phyloP scores from a whole-genome alignment of 306 rosid genomes.

The Neltuma alba region DNA sequence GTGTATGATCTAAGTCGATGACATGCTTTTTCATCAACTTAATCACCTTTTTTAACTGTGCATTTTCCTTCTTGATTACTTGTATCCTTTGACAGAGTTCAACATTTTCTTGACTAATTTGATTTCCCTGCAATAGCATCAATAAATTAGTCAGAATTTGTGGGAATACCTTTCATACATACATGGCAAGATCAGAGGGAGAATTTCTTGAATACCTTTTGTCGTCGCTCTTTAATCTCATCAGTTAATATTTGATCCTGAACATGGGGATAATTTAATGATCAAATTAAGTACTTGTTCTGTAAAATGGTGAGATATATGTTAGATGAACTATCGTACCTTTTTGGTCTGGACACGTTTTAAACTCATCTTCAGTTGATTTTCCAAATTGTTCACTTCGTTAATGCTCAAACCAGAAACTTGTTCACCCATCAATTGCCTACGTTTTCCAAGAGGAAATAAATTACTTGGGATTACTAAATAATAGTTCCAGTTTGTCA shows the following conservation, averaged over 20 bases:
- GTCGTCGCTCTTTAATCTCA: constrained; percentile 49
- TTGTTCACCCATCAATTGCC: constrained; percentile 83
- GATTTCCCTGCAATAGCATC: constrained; percentile 52
- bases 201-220: constrained; percentile 44
- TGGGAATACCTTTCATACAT: too few relatives aligned
- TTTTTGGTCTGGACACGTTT: constrained; percentile 63
- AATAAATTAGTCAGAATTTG: constrained; percentile 26
- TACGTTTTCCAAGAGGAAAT: constrained; percentile 27
- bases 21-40: too few relatives aligned
- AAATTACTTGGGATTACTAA: too few relatives aligned
- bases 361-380: constrained; percentile 71
- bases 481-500: too few relatives aligned
- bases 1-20: too few relatives aligned
- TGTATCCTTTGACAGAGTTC: constrained; percentile 56
- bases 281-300: constrained; percentile 3
- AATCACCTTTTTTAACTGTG: constrained; percentile 39
- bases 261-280: constrained; percentile 30
- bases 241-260: constrained; percentile 56
- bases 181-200: constrained; percentile 8
- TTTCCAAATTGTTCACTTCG: constrained; percentile 64
- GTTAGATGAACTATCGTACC: constrained; percentile 41
- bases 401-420: constrained; percentile 58
- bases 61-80: constrained; percentile 50
- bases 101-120: constrained; percentile 51
- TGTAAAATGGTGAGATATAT: constrained; percentile 14